Evolutionary conservation across 768 basidiomycete genomes (phyloP), one percentile per base, ranked within the genome.

Genomic region (Strobilomyces echinocephalus): DNA sequence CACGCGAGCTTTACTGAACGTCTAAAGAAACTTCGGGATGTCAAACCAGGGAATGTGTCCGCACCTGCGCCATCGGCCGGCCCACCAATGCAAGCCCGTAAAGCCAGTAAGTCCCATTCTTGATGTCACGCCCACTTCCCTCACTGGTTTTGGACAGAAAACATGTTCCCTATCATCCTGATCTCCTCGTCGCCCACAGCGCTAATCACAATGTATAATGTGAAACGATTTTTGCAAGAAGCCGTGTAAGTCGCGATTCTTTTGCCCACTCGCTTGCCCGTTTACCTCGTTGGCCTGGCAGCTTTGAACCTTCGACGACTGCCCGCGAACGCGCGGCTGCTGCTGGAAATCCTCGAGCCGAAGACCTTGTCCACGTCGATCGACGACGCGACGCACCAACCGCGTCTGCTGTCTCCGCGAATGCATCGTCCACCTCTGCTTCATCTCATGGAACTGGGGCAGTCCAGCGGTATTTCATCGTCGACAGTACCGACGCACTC

Each of bases 101-200:
- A 89, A 79, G 78, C 84, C 36, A 80, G 88, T 85, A 64, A 56
- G 85, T 76, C 31, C 24, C 9, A 3, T 11, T 35, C 28, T 36
- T 0, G 31, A 15, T 1, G 40, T 42, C 15, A 7, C 1, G 1
- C 10, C 11, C 24, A 1, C 26, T 10, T n/a, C 16, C 6, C 16
- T 21, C 26, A 15, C 16, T 33, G 4, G 1, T 15, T 10, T 33
- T 4, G 24, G 16, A 8, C 68, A 90, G 86, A 81, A 58, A 84
- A 83, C 64, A 83, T 80, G 63, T 88, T 88, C 71, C 95, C 95
- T 0, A 98, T 99, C 64, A 97, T 98, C 70, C 88, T 98, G 75
- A 94, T 99, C 40, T 95, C 95, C 0, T 95, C 94, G 0, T 94
- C 15, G 16, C 94, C 94, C 0, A 97, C 95, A 2, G 85, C 93